phyloP scores from a whole-genome alignment of 768 basidiomycete species.

The Kwoniella shandongensis region DNA sequence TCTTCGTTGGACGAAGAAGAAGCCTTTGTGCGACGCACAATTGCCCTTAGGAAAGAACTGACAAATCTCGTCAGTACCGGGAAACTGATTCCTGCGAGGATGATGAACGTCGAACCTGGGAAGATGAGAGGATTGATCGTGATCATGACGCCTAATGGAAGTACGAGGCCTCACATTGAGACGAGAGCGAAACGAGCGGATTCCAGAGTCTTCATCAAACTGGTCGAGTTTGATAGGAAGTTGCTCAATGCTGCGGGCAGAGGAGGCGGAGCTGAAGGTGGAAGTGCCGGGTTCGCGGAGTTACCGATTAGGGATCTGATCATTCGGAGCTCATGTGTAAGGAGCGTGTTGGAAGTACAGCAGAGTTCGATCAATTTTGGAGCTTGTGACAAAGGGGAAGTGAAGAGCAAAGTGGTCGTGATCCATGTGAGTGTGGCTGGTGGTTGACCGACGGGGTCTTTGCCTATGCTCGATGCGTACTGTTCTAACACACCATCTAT shows the following conservation, averaged over 20 bases:
- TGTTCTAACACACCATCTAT: neutral
- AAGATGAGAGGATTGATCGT: constrained; percentile 38
- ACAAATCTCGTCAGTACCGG: constrained; percentile 36
- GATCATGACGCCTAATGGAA: constrained; percentile 48
- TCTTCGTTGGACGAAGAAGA: constrained; percentile 44
- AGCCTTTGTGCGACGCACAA: constrained; percentile 36
- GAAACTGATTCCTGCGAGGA: constrained; percentile 35
- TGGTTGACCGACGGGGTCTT: too few relatives aligned
- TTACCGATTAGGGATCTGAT: constrained; percentile 49
- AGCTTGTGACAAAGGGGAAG: constrained; percentile 46
- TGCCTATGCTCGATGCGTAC: too few relatives aligned
- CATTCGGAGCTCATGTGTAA: constrained; percentile 43
- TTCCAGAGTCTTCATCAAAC: constrained; percentile 46
- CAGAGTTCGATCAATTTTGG: constrained; percentile 53
- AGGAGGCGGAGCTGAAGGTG: constrained; percentile 1
- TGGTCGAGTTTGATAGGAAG: constrained; percentile 42
- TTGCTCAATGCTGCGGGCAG: constrained; percentile 16
- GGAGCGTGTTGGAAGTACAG: constrained; percentile 47
- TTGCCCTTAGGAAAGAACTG: constrained; percentile 41
- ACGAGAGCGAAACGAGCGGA: constrained; percentile 45
- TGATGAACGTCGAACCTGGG: constrained; percentile 28
- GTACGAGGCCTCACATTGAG: constrained; percentile 41
- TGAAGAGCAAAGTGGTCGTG: constrained; percentile 49
- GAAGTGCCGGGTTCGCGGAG: constrained; percentile 5
- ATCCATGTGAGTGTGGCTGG: constrained; percentile 26